Evolutionary conservation across 371 early-diverging fungal species (phyloP), one percentile per base, ranked within the genome.

Genomic region (Mortierella sp.): DNA sequence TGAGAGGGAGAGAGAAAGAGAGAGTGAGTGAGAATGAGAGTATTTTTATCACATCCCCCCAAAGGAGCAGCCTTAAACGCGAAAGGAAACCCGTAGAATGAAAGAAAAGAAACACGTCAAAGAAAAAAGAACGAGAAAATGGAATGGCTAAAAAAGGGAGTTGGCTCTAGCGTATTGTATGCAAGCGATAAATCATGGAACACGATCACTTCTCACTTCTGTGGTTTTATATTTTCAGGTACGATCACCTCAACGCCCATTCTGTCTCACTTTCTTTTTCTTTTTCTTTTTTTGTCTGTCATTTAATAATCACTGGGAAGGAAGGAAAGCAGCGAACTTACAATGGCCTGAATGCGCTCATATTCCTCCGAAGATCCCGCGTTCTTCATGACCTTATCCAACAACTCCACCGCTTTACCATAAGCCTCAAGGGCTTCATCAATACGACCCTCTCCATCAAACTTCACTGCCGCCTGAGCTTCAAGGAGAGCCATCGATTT

Each of bases 391-490:
- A 83, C 87, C 42, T 70, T 72, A 38, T 60, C 65, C 70, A 87
- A 28, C 16, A 83, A 72, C 16, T 52, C 54, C 1, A 80, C 80
- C 1, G 87, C 87, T 4, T 70, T 72, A 21, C 57, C 45, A 47
- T 87, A 87, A 2, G 78, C 77, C 34, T 80, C 80, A 5, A 87
- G 55, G 0, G 87, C 87, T 0, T 74, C 83, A 5, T 50, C 21
- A 44, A 80, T 55, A 48, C 78, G 48, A 65, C 80, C 74, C 8
- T 76, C 76, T 47, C 80, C 73, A 71, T 87, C 80, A 63, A 78
- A 75, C 44, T 83, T 76, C n/a, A 87, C 83, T 55, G 83, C 83
- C 9, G 68, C 47, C 74, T 86, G 87, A 10, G 87, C 87, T 52
- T 82, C 78, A 21, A 75, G 74, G 11, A 86, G 63, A 24, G 87